Evolutionary conservation across 345 rosid species (phyloP), one percentile per base, ranked within the genome.

Genomic region (Erucastrum elatum): DNA sequence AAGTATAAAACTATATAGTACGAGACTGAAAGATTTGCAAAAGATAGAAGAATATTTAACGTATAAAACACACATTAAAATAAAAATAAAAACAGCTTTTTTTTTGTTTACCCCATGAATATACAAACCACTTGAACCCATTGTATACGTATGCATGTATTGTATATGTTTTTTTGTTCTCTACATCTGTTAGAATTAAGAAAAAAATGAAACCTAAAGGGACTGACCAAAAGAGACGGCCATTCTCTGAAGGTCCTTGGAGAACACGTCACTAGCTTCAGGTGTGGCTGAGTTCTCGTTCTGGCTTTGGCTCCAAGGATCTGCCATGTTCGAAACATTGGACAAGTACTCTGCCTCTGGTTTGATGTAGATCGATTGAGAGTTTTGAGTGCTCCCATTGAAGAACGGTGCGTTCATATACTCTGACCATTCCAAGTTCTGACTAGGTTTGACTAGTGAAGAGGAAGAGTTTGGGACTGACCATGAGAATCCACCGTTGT

Each of bases 161-260:
- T 12, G 75, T 80, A 74, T 74, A 79, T 3, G 15, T 5, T 10
- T 29, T 70, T 71, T 13, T 66, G 53, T 66, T 72, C 72, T 79
- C 59, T 73, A 60, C 69, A 60, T 26, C 75, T 68, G 82, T 79
- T 68, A 79, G 70, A 73, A 67, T 46, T 34, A 60, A 49, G 70
- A 25, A 37, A 39, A 9, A 33, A 51, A 17, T 44, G 16, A 49
- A 49, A 49, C 55, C 77, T 80, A 80, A 70, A 70, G 80, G 11
- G 83, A 63, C 68, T 80, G 83, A 75, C 79, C 83, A 80, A 80
- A 80, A 39, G 83, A 70, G 63, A 80, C 68, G 30, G 80, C 75
- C 82, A 79, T 79, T 68, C 78, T 79, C 60, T 79, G 82, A 46
- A 79, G 75, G 41, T 79, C 82, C 78, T 79, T 79, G 82, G 75